Base-by-base conservation (phyloP, 106 monocot species). In the Triglochin maritima region DNA sequence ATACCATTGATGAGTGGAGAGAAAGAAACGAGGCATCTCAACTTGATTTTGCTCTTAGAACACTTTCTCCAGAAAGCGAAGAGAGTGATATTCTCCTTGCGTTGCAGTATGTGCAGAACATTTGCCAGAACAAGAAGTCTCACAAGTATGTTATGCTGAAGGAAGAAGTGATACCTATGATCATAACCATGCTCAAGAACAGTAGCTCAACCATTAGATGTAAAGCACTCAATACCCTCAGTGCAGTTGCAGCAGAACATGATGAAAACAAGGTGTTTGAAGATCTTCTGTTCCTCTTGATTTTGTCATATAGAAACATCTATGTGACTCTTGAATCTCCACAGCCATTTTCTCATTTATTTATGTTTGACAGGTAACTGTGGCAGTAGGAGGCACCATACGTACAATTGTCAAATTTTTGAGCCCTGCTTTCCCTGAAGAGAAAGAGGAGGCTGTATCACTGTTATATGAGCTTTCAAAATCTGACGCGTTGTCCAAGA, bases 1-100 rank as follows among this genome's bases (percentile, higher is more conserved):
- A 86, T 57, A 90, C 95, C 2, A 96, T 96, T 76, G 85, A 88
- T 74, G 95, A 96, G 72, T 96, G 95, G 95, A 86, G 52, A 9
- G 61, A 81, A 60, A 81, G 95, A 67, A 96, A 96, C 78, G 90
- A 88, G 56, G 83, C 80, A 71, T 83, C 76, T 67, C 80, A 76
- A 58, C 81, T 96, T 52, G 95, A 90, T 5, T 73, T 78, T 58
- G 81, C 81, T 47, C 76, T 73, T 63, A 81, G 65, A 75, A 80
- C 87, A 47, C 79, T 95, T 9, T 68, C 76, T 75, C 57, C 72
- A 53, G 85, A 57, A 46, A 81, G 73, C 70, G 78, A 79, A 67
- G 90, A 96, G 56, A 67, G 15, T 69, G 85, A 90, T 69, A 61
- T 77, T 76, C 63, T 96, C 44, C 82, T 76, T 57, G 83, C 90